phyloP scores from a whole-genome alignment of 768 basidiomycete genomes.

The Suillus weaverae region DNA sequence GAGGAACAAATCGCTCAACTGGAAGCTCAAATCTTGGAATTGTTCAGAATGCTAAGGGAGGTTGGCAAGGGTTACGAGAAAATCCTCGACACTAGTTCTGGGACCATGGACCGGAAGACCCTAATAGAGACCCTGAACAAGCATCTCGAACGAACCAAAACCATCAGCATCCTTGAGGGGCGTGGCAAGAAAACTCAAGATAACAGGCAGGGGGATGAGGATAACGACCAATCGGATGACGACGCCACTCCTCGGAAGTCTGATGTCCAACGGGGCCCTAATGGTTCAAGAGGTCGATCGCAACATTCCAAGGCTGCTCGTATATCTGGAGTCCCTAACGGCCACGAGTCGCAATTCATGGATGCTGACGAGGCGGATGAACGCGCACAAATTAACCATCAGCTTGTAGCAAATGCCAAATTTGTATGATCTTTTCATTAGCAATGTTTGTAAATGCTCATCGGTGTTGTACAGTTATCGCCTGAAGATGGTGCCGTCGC shows the following conservation, averaged over 20 bases:
- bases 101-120: constrained; percentile 73
- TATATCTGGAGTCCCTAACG: constrained; percentile 43
- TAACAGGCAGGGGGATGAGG: constrained; percentile 30
- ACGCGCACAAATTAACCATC: constrained; percentile 85
- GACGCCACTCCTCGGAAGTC: constrained; percentile 61
- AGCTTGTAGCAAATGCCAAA: constrained; percentile 71
- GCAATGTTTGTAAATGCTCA: constrained; percentile 16
- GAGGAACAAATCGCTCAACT: constrained; percentile 87
- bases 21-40: constrained; percentile 88
- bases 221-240: constrained; percentile 34
- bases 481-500: constrained; percentile 58
- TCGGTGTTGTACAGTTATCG: constrained; percentile 49
- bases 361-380: constrained; percentile 85
- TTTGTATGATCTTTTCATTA: constrained; percentile 47
- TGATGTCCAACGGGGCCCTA: constrained; percentile 40
- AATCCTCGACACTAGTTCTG: constrained; percentile 62
- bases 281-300: constrained; percentile 32
- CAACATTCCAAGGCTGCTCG: constrained; percentile 37
- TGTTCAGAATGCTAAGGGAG: constrained; percentile 92
- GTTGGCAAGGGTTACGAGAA: constrained; percentile 74
- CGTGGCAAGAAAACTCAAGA: constrained; percentile 36
- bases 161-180: constrained; percentile 85
- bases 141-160: constrained; percentile 80
- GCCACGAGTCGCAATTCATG: constrained; percentile 80
- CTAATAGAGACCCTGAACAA: constrained; percentile 80